These are phyloP conservation scores for Eurotiales sp. DNA, from an alignment of 2,329 filamentous ascomycete species.

Conservation along the genomic window DNA sequence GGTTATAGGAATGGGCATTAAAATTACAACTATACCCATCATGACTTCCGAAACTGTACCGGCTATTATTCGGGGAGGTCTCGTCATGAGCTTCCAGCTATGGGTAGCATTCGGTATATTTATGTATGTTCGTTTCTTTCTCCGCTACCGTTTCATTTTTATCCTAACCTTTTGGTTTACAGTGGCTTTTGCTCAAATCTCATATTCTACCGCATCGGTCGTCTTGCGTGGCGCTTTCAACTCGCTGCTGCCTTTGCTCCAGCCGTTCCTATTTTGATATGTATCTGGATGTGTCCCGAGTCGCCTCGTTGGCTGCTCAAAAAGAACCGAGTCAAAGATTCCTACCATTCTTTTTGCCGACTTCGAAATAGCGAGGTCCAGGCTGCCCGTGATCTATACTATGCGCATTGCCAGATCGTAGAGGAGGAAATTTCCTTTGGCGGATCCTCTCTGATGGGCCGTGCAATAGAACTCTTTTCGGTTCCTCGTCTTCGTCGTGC, in stretches of 20 bases:
- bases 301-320: constrained; percentile 66
- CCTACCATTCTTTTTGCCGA: constrained; percentile 56
- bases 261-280: constrained; percentile 57
- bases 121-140: constrained; percentile 52
- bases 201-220: constrained; percentile 36
- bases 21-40: constrained; percentile 54
- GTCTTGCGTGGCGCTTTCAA: constrained; percentile 60
- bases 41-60: constrained; percentile 56
- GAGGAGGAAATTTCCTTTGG: constrained; percentile 41
- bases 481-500: constrained; percentile 54
- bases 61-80: constrained; percentile 52
- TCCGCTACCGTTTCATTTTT: constrained; percentile 11
- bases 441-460: constrained; percentile 55
- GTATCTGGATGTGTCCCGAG: constrained; percentile 61
- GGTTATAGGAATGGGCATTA: constrained; percentile 51
- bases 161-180: constrained; percentile 18
- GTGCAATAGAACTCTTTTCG: constrained; percentile 54
- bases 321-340: constrained; percentile 58
- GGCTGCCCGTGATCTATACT: constrained; percentile 61
- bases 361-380: constrained; percentile 58
- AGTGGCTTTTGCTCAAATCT: constrained; percentile 15
- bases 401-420: constrained; percentile 52
- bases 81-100: constrained; percentile 54
- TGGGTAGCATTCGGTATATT: constrained; percentile 62
- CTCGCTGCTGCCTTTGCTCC: constrained; percentile 63